Evolutionary conservation across 352 stramenopile species (phyloP).

Genomic region (Globisporangium okanoganense): DNA sequence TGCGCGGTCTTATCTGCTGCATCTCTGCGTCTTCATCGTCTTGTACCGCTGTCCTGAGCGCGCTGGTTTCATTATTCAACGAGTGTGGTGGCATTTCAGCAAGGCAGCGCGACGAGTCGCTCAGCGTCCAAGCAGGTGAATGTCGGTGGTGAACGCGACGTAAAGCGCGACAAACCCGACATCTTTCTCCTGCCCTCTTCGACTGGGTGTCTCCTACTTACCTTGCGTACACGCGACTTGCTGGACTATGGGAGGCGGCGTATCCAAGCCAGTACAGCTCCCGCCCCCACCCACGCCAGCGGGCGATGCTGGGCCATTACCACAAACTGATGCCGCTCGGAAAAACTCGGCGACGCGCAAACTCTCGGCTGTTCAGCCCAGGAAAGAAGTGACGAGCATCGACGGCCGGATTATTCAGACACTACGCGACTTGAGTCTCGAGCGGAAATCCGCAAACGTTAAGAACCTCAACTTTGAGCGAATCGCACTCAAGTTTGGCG

Average conservation of each 20-base stretch:
- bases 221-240: neutral
- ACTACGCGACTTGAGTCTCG: conserved; percentile 55
- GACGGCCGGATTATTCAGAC: conserved; percentile 66
- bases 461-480: conserved; percentile 70
- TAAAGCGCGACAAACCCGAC: neutral
- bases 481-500: conserved; percentile 68
- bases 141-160: neutral
- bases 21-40: neutral
- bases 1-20: neutral
- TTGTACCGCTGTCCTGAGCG: neutral
- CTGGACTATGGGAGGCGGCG: conserved; percentile 37
- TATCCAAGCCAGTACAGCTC: conserved; percentile 18
- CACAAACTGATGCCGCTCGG: neutral
- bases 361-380: conserved; percentile 10
- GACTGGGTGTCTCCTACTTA: neutral
- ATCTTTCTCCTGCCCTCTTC: neutral
- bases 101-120: neutral
- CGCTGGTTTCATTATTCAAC: neutral
- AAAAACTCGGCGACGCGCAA: neutral
- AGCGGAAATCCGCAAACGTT: conserved; percentile 37
- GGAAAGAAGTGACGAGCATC: conserved; percentile 47
- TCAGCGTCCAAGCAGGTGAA: neutral
- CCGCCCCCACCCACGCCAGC: neutral
- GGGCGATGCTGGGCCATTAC: neutral
- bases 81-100: neutral